These are phyloP conservation scores for Bruguiera sexangula DNA, from an alignment of 345 rosid genomes.

Conservation along the genomic window DNA sequence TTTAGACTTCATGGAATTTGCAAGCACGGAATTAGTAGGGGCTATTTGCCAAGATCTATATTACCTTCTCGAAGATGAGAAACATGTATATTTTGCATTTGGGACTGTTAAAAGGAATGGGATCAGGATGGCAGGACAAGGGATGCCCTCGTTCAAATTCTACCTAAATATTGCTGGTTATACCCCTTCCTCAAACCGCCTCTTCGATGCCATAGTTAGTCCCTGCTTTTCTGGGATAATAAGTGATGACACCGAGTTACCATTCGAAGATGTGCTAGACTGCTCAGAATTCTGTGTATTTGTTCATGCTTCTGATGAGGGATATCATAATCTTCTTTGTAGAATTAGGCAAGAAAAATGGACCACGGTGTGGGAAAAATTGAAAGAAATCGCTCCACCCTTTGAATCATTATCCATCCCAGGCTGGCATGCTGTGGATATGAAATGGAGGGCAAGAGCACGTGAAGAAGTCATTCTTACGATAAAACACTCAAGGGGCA, in stretches of 20 bases:
- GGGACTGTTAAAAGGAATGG: constrained; percentile 68
- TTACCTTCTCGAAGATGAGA: constrained; percentile 79
- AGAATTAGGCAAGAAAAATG: constrained; percentile 51
- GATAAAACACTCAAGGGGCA: constrained; percentile 40
- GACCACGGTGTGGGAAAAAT: constrained; percentile 67
- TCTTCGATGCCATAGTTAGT: constrained; percentile 76
- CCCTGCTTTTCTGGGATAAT: constrained; percentile 85
- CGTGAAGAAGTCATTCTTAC: constrained; percentile 48
- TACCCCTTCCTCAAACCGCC: constrained; percentile 90
- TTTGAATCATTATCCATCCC: constrained; percentile 69
- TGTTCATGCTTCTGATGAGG: constrained; percentile 69
- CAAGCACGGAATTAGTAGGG: constrained; percentile 28
- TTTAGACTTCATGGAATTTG: not conserved
- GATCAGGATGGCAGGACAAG: constrained; percentile 56
- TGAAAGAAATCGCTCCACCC: constrained; percentile 50
- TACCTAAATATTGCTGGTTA: constrained; percentile 90
- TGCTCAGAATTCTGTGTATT: constrained; percentile 73
- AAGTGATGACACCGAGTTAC: constrained; percentile 82
- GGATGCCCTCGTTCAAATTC: constrained; percentile 82
- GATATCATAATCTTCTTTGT: constrained; percentile 54
- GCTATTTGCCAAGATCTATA: constrained; percentile 72
- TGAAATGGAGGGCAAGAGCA: constrained; percentile 76
- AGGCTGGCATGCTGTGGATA: constrained; percentile 67
- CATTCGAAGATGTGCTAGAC: constrained; percentile 82
- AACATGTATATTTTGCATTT: constrained; percentile 73